A percentile compares a stretch with the other conserved stretches of the same genome.
These are phyloP conservation scores for Umbelopsis vinacea DNA, from an alignment of 192 early-diverging fungal species.

Conservation along the genomic window DNA sequence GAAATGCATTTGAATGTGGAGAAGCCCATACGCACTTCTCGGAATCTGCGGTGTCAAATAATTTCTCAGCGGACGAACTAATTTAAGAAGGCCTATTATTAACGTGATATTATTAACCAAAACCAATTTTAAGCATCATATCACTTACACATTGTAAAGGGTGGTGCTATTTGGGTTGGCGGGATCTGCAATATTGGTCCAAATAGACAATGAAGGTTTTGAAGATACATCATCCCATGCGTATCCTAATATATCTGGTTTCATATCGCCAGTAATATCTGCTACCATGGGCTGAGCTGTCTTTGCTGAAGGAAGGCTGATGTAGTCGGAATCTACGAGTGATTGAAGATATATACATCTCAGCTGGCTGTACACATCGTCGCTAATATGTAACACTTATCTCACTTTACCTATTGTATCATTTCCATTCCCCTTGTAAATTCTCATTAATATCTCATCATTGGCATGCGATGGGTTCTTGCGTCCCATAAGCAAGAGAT, in stretches of 20 bases:
- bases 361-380: not conserved
- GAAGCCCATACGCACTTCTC: conserved; percentile 65
- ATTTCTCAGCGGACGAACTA: conserved; percentile 26
- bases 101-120: not conserved
- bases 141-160: conserved; percentile 36
- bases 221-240: conserved; percentile 38
- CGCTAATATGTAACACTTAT: not conserved
- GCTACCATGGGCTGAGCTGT: conserved; percentile 62
- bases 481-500: conserved; percentile 80
- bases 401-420: conserved; percentile 58
- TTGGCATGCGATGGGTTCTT: conserved; percentile 30
- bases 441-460: conserved; percentile 60
- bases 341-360: not conserved
- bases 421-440: conserved; percentile 75
- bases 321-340: conserved; percentile 39
- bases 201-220: conserved; percentile 42
- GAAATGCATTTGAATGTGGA: conserved; percentile 92
- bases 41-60: conserved; percentile 24
- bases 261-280: conserved; percentile 66
- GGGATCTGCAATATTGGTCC: conserved; percentile 48
- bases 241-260: conserved; percentile 62
- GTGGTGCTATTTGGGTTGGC: conserved; percentile 22
- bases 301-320: conserved; percentile 46
- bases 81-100: not conserved
- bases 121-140: not conserved